These are phyloP conservation scores for Aureobasidium subglaciale DNA, from an alignment of 2,329 filamentous ascomycete species.

Conservation along the genomic window DNA sequence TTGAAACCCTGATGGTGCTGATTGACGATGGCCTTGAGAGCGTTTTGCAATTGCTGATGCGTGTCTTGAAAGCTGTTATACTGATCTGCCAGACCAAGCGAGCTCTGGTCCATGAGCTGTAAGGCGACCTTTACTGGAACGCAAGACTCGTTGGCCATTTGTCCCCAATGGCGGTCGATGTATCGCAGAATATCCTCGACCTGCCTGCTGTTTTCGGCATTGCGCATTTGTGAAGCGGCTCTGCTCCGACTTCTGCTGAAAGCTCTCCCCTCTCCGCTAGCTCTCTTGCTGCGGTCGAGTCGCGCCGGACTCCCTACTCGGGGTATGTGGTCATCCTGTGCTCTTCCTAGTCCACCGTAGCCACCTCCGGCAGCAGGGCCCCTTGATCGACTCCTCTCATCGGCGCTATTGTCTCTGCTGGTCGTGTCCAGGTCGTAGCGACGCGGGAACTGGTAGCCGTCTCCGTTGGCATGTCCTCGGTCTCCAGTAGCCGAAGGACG, in stretches of 20 bases:
- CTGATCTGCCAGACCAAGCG: slow-evolving; percentile 82
- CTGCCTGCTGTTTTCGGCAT: slow-evolving; percentile 15
- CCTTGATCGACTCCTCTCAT: slow-evolving; percentile 28
- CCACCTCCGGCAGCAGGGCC: slow-evolving; percentile 36
- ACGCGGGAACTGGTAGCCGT: slow-evolving; percentile 25
- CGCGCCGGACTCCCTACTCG: slow-evolving; percentile 28
- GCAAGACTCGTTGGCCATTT: slow-evolving; percentile 82
- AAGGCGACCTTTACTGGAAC: slow-evolving; percentile 91
- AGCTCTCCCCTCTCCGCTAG: slow-evolving; percentile 25
- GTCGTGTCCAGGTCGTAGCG: slow-evolving; percentile 30
- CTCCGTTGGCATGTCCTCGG: slow-evolving; percentile 33
- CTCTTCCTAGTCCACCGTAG: slow-evolving; percentile 18
- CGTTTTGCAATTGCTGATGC: slow-evolving; percentile 82
- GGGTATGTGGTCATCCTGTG: slow-evolving; percentile 16
- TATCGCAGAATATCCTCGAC: slow-evolving; percentile 60
- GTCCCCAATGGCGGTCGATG: slow-evolving; percentile 84
- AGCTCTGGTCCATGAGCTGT: slow-evolving; percentile 89
- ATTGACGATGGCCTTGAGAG: slow-evolving; percentile 90
- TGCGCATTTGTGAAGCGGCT: slow-evolving; percentile 16
- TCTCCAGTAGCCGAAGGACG: slow-evolving; percentile 12
- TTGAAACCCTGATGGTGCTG: slow-evolving; percentile 99
- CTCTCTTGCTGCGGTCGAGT: slow-evolving; percentile 38
- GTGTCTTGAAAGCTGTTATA: slow-evolving; percentile 78
- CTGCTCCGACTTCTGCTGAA: slow-evolving; percentile 26
- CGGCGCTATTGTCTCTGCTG: slow-evolving; percentile 29